Conservation (phyloP, 768 basidiomycete genomes). For the Podaxis pistillaris region DNA sequence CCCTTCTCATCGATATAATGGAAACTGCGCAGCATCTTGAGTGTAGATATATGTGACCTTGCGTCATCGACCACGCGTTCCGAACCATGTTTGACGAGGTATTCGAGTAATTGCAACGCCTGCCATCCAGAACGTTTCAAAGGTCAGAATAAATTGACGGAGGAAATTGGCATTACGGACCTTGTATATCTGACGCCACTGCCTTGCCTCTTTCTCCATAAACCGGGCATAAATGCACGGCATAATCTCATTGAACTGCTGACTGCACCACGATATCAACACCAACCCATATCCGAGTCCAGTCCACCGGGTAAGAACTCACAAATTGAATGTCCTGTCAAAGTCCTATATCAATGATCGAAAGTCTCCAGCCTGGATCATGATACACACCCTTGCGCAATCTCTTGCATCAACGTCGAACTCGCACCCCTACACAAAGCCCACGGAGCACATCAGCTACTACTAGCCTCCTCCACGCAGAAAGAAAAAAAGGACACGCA, state of each 20-base stretch:
- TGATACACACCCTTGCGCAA: slow-evolving; percentile 80
- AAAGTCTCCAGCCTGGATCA: neutral
- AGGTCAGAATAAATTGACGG: neutral
- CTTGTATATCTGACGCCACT: slow-evolving; percentile 99
- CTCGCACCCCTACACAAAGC: slow-evolving; percentile 79
- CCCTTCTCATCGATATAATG: slow-evolving; percentile 99
- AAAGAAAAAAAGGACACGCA: slow-evolving; percentile 36
- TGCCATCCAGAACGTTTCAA: slow-evolving; percentile 24
- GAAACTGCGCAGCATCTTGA: slow-evolving; percentile 97
- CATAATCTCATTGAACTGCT: slow-evolving; percentile 99
- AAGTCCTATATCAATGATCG: neutral
- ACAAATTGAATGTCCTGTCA: slow-evolving; percentile 95
- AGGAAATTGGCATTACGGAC: slow-evolving; percentile 32
- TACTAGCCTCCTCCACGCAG: neutral
- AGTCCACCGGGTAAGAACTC: slow-evolving; percentile 27
- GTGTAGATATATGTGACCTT: slow-evolving; percentile 87
- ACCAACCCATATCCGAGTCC: neutral
- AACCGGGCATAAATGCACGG: slow-evolving; percentile 92
- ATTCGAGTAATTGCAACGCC: slow-evolving; percentile 93
- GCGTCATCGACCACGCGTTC: slow-evolving; percentile 99
- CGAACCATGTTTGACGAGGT: slow-evolving; percentile 94
- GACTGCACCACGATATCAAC: slow-evolving; percentile 44
- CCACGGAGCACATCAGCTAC: neutral
- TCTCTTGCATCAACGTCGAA: slow-evolving; percentile 97
- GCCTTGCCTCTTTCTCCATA: slow-evolving; percentile 97